phyloP scores from a whole-genome alignment of 371 early-diverging fungal species.

The Globomyces sp. region DNA sequence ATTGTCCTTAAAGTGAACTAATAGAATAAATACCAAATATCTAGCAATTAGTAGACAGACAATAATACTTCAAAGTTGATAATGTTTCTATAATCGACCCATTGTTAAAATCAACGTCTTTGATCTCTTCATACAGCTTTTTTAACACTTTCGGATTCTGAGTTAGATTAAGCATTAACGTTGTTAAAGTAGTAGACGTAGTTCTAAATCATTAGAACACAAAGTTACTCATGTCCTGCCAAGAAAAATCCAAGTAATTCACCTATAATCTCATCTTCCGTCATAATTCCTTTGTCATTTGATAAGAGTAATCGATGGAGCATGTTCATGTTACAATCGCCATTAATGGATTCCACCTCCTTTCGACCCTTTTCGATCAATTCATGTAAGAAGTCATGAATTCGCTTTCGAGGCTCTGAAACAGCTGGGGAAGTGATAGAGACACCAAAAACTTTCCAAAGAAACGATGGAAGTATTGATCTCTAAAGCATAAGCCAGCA shows the following conservation, averaged over 20 bases:
- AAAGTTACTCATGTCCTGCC: conserved; percentile 35
- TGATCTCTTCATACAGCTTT: conserved; percentile 27
- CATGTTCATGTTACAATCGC: too few species aligned
- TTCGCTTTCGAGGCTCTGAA: neutral
- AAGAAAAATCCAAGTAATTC: conserved; percentile 38
- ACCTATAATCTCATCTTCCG: conserved; percentile 33
- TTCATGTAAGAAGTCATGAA: too few species aligned
- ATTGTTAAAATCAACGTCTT: conserved; percentile 13
- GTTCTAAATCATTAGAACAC: conserved; percentile 19
- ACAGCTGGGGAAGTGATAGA: neutral
- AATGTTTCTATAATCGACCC: conserved; percentile 21
- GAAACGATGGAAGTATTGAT: neutral
- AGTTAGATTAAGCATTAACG: conserved; percentile 20
- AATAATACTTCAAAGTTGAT: conserved; percentile 21
- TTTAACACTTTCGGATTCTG: conserved; percentile 25
- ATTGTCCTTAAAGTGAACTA: conserved; percentile 12
- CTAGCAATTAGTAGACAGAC: too few species aligned
- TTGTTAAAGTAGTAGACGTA: conserved; percentile 34
- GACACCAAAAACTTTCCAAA: conserved; percentile 1
- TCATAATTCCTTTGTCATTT: conserved; percentile 16
- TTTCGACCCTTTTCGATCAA: too few species aligned
- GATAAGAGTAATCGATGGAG: neutral
- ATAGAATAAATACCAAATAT: too few species aligned
- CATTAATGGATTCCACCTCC: too few species aligned
- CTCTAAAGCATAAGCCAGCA: too few species aligned